A percentile compares a stretch with the other conserved stretches of the same genome.
These are phyloP conservation scores for Clavispora santaluciae DNA, from an alignment of 805 yeast species.

Conservation along the genomic window DNA sequence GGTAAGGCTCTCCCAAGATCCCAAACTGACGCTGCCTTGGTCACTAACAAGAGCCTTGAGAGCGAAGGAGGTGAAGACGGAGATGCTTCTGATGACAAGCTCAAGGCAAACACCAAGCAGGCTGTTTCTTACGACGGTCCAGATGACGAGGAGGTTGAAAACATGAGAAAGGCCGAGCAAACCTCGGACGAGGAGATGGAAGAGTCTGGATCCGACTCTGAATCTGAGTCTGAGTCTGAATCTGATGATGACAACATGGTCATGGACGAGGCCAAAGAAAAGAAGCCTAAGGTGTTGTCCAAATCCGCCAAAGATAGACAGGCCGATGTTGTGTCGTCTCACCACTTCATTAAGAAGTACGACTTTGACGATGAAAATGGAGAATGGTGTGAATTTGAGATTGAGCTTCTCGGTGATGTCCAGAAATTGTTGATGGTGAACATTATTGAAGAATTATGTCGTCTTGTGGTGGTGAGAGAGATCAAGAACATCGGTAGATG, in stretches of 20 bases:
- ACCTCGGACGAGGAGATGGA: constrained; percentile 65
- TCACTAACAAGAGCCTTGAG: constrained; percentile 24
- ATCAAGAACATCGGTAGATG: constrained; percentile 90
- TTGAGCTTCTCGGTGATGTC: constrained; percentile 78
- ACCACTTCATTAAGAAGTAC: constrained; percentile 69
- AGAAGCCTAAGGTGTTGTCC: constrained; percentile 31
- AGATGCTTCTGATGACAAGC: constrained; percentile 56
- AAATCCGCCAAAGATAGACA: constrained; percentile 79
- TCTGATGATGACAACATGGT: constrained; percentile 14
- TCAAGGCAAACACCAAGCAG: constrained; percentile 65
- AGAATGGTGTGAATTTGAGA: constrained; percentile 86
- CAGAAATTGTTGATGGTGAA: constrained; percentile 96
- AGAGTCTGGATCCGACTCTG: constrained; percentile 24
- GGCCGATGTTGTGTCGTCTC: constrained; percentile 69
- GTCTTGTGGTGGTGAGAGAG: constrained; percentile 87
- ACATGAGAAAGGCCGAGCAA: constrained; percentile 78
- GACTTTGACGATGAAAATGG: constrained; percentile 88
- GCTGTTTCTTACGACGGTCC: constrained; percentile 92
- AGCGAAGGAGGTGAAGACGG: constrained; percentile 54
- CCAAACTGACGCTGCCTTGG: constrained; percentile 32
- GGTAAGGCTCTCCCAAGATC: constrained; percentile 63
- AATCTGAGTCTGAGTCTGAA: constrained; percentile 29
- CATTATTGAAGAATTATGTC: constrained; percentile 88
- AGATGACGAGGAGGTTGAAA: constrained; percentile 91
- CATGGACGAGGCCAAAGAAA: constrained; percentile 14